Evolutionary conservation across 1,284 basidiomycete genomes (phyloP).

Genomic region (Austroboletus novae-zelandiae): DNA sequence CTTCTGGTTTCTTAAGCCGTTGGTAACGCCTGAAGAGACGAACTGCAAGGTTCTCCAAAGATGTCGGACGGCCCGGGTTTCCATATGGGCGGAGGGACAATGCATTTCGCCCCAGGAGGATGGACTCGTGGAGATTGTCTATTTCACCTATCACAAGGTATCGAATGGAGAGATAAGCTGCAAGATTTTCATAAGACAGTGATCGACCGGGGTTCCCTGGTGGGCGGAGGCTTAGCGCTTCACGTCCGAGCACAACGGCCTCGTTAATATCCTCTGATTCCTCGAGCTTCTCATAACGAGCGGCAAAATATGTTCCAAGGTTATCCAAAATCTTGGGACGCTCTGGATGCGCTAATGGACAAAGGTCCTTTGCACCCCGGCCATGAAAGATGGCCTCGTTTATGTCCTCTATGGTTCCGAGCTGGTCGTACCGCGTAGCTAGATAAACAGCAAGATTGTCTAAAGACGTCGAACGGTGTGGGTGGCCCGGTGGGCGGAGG

Average conservation of each 20-base stretch:
- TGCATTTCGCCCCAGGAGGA: not conserved
- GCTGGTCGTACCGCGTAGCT: not conserved
- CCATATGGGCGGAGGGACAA: not conserved
- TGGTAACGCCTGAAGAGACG: not conserved
- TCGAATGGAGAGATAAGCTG: not conserved
- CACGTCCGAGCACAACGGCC: not conserved
- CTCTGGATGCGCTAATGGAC: not conserved
- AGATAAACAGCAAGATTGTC: not conserved
- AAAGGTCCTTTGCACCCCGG: not conserved
- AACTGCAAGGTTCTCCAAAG: not conserved
- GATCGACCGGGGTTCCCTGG: not conserved
- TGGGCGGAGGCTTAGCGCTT: not conserved
- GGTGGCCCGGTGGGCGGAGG: not conserved
- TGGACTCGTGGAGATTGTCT: not conserved
- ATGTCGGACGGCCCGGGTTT: not conserved
- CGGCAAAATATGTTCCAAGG: not conserved
- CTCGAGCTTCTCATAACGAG: not conserved
- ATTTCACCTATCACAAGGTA: not conserved
- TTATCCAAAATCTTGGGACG: not conserved
- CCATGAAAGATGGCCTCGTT: not conserved
- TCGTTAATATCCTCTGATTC: not conserved
- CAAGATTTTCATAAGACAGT: not conserved
- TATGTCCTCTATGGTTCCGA: not conserved
- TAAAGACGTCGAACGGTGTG: not conserved
- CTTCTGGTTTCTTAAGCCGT: not conserved